These are phyloP conservation scores for Yamadazyma dushanensis DNA, from an alignment of 1,139 yeast genomes.

Conservation along the genomic window DNA sequence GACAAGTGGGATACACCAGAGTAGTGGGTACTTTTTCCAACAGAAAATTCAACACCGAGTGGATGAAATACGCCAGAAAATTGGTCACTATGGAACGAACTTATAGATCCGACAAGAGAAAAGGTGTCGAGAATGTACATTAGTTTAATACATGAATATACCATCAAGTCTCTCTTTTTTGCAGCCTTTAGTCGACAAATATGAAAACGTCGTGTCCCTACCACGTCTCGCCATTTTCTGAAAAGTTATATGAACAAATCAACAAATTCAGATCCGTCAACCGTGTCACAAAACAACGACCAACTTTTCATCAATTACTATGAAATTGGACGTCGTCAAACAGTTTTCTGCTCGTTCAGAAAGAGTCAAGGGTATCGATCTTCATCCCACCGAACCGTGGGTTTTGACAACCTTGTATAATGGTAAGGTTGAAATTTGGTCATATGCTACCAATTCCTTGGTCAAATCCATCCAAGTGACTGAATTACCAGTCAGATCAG, in stretches of 20 bases:
- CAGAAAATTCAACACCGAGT: conserved; percentile 54
- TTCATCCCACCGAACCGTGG: conserved; percentile 99
- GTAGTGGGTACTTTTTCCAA: conserved; percentile 69
- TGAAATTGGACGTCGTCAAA: conserved; percentile 61
- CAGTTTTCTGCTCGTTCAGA: conserved; percentile 86
- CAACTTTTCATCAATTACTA: conserved; percentile 13
- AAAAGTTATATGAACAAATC: conserved; percentile 6
- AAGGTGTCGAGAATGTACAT: conserved; percentile 42
- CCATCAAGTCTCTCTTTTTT: background rate
- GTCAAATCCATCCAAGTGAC: conserved; percentile 72
- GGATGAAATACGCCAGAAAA: conserved; percentile 52
- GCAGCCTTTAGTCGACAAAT: conserved; percentile 1
- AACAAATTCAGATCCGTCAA: conserved; percentile 7
- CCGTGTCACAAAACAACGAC: conserved; percentile 5
- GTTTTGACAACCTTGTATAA: conserved; percentile 82
- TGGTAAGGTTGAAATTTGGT: conserved; percentile 89
- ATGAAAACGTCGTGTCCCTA: background rate
- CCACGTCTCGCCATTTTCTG: conserved; percentile 3
- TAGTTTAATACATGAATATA: conserved; percentile 14
- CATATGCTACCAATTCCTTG: conserved; percentile 71
- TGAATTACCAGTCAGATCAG: conserved; percentile 93
- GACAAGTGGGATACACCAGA: conserved; percentile 51
- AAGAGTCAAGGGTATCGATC: conserved; percentile 95
- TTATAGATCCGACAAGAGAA: conserved; percentile 36
- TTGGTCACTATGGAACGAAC: conserved; percentile 39